Evolutionary conservation across 768 basidiomycete species (phyloP), one percentile per base, ranked within the genome.

Genomic region (Hirschioporus abietinus): DNA sequence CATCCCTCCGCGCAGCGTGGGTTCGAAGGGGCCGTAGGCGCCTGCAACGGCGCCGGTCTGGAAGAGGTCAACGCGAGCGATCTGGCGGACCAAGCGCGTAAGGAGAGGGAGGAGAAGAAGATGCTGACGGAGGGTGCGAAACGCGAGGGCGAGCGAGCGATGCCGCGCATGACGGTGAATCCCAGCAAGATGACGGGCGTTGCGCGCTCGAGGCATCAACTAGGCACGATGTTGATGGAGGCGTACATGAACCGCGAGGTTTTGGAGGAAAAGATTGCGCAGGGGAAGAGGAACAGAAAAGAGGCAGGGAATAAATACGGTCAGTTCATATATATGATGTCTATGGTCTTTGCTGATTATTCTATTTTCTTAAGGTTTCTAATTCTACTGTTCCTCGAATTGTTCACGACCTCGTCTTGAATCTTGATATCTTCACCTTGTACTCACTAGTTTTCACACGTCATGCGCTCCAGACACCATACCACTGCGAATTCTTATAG

Each of bases 291-390:
- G 68, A 95, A 95, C 72, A 83, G 92, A 68, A 95, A 95, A 74
- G 91, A 93, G 73, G 92, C 93, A 0, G 93, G 93, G 10, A 94
- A 92, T 77, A 95, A 95, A 83, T 95, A 95, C 71, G 93, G 93
- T 89, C 71, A 67, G 83, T 52, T 52, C 12, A 20, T 15, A 52
- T 3, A 3, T 20, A 15, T 20, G 42, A 12, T 52, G 42, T 52
- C 12, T 15, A 52, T 52, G 15, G 42, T 10, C 42, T 52, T 15
- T 6, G 20, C 42, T 52, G 42, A 52, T 6, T 52, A 15, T 15
- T 3, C 20, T 52, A 3, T 30, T 8, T 30, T 30, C 30, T 52
- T 1, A 12, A 52, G 42, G 42, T 15, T 52, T 52, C 20, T 52
- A 20, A 52, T 15, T 3, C 20, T 1, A 3, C 42, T 20, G 12